Base-by-base conservation (phyloP, 2,329 filamentous ascomycete genomes). In the Juglanconis oblonga region DNA sequence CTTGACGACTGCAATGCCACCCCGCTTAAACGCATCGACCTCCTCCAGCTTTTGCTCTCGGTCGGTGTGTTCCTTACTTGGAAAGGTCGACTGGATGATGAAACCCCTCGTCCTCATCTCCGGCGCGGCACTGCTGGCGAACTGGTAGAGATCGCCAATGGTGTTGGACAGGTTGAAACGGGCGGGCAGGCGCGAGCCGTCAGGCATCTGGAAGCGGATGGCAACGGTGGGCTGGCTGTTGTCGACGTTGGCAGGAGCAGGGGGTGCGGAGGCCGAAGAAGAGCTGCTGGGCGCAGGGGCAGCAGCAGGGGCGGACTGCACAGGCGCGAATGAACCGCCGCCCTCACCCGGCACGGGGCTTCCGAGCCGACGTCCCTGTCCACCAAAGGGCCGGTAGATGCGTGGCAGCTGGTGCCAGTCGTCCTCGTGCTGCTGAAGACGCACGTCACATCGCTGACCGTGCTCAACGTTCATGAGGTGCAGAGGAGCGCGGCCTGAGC, bases 101-200 rank as follows among this genome's bases (percentile, higher is more conserved):
- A 89, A 95, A 4, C 80, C 67, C n/a, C 90, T 81, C 44, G 74
- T 70, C 35, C 77, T 76, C 53, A 83, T 82, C 6, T 80, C 81
- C 0, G 86, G 72, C 32, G 83, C 87, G 0, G 89, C 82, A n/a
- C 82, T 79, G 61, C 84, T 77, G 62, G 94, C 85, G 67, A 94
- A 94, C 8, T 80, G 78, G 72, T 95, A 94, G 8, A 96, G 82
- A 65, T 94, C 88, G 14, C 86, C 88, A 51, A 96, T 76, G 0
- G 90, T 95, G 67, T 92, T 87, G 0, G 83, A 87, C 0, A 88
- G 87, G 76, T 95, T 95, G 77, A 96, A 96, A 8, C 90, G 85
- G 32, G 88, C 90, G n/a, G 87, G 86, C 31, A 95, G 77, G 48
- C 90, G 83, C 1, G 88, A 89, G 44, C 91, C 91, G 65, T 94